Evolutionary conservation across 129 eudicot species (phyloP).

Genomic region (Tagetes patula): DNA sequence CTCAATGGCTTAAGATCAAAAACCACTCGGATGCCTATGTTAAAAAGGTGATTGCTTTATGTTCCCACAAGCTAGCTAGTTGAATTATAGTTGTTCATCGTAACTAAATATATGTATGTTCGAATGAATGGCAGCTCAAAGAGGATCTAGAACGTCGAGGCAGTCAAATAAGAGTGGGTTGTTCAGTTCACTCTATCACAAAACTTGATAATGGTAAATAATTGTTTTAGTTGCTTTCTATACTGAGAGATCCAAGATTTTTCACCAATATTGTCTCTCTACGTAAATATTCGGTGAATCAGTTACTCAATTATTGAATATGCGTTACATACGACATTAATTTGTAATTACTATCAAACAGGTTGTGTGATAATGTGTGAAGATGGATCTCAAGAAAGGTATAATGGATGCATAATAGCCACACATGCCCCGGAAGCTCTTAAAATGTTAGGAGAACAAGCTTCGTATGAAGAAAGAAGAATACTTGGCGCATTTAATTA

Average conservation of each 20-base stretch:
- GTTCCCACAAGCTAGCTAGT: background rate
- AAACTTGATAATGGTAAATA: conserved; percentile 49
- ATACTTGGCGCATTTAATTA: conserved; percentile 76
- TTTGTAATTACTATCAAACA: no score
- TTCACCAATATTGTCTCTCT: background rate
- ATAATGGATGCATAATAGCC: conserved; percentile 69
- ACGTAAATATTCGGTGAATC: background rate
- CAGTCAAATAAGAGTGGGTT: conserved; percentile 49
- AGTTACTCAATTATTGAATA: background rate
- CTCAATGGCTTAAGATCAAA: conserved; percentile 75
- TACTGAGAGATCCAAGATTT: background rate
- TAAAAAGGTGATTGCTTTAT: conserved; percentile 44
- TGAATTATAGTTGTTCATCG: background rate
- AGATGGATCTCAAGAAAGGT: conserved; percentile 57
- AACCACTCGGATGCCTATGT: conserved; percentile 61
- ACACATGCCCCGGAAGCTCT: conserved; percentile 76
- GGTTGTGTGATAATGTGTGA: conserved; percentile 46
- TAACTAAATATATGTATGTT: background rate
- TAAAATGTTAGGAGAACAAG: conserved; percentile 59
- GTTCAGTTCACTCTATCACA: conserved; percentile 46
- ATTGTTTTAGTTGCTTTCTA: background rate
- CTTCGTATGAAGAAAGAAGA: conserved; percentile 59
- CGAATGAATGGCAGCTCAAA: conserved; percentile 37
- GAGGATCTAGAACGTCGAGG: conserved; percentile 53
- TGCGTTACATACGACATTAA: background rate